Evolutionary conservation across 345 rosid genomes (phyloP).

Genomic region (Populus davidiana): DNA sequence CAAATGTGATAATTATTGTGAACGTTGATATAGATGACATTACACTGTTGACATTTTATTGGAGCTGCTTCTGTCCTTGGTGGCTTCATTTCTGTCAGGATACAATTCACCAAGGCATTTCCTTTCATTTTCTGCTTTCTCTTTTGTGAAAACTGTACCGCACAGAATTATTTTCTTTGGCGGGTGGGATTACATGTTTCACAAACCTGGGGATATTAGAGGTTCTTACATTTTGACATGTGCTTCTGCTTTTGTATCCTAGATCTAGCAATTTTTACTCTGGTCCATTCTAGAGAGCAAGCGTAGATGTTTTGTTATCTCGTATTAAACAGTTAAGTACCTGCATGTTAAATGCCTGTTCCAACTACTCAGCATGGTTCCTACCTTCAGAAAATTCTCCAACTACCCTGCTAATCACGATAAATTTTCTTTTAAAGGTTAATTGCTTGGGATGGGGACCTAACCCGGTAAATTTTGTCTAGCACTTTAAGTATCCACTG

Average conservation of each 20-base stretch:
- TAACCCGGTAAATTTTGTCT: not conserved
- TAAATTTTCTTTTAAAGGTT: not conserved
- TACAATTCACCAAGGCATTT: not conserved
- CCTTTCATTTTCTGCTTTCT: not conserved
- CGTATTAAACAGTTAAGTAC: not conserved
- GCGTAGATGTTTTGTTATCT: not conserved
- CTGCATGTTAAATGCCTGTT: not conserved
- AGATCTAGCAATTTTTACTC: not conserved
- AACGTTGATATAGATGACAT: conserved; percentile 7
- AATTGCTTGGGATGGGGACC: not conserved
- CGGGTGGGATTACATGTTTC: not conserved
- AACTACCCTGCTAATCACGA: not conserved
- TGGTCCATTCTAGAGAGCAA: not conserved
- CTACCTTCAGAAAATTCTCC: not conserved
- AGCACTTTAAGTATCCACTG: not conserved
- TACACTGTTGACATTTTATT: conserved; percentile 10
- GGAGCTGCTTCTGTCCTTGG: conserved; percentile 9
- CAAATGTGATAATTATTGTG: not conserved
- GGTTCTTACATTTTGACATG: conserved; percentile 3
- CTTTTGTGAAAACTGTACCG: not conserved
- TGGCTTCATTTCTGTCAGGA: conserved; percentile 1
- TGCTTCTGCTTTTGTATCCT: not conserved
- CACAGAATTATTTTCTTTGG: not conserved
- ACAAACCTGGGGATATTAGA: not conserved
- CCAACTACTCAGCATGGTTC: not conserved